phyloP scores from a whole-genome alignment of 768 basidiomycete genomes.

The Psilocybe subaeruginosa region DNA sequence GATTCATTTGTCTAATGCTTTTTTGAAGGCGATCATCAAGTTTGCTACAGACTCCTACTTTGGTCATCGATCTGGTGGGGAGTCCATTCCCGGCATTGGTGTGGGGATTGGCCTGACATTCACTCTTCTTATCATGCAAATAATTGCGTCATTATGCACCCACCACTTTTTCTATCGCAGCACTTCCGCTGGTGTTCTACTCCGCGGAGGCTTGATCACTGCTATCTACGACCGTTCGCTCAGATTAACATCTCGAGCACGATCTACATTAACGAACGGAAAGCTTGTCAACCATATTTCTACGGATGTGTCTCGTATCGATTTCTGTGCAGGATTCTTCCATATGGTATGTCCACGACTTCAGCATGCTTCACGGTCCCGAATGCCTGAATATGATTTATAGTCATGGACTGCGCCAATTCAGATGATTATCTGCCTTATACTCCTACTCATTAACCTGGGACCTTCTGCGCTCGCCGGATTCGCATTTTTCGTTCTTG shows the following conservation, averaged over 20 bases:
- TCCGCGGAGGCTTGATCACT: slow-evolving; percentile 85
- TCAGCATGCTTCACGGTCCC: not conserved
- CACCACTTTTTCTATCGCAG: slow-evolving; percentile 87
- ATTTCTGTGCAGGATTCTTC: slow-evolving; percentile 82
- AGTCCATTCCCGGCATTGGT: slow-evolving; percentile 42
- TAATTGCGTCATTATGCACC: slow-evolving; percentile 65
- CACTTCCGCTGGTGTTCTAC: slow-evolving; percentile 74
- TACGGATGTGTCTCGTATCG: slow-evolving; percentile 88
- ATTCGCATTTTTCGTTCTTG: slow-evolving; percentile 64
- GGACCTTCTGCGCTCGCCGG: slow-evolving; percentile 64
- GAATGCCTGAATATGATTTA: not conserved
- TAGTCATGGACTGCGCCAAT: slow-evolving; percentile 61
- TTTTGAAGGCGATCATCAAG: slow-evolving; percentile 63
- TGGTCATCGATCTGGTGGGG: slow-evolving; percentile 40
- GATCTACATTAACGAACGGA: slow-evolving; percentile 83
- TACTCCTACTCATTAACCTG: slow-evolving; percentile 73
- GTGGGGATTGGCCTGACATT: slow-evolving; percentile 78
- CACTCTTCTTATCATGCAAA: slow-evolving; percentile 67
- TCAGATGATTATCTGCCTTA: slow-evolving; percentile 76
- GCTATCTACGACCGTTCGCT: slow-evolving; percentile 84
- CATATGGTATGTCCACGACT: slow-evolving; percentile 54
- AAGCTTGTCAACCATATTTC: slow-evolving; percentile 94
- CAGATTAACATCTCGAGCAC: slow-evolving; percentile 74
- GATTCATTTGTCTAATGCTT: not conserved
- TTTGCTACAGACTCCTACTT: slow-evolving; percentile 68